These are phyloP conservation scores for Baorangia bicolor DNA, from an alignment of 768 basidiomycete species.

Conservation along the genomic window DNA sequence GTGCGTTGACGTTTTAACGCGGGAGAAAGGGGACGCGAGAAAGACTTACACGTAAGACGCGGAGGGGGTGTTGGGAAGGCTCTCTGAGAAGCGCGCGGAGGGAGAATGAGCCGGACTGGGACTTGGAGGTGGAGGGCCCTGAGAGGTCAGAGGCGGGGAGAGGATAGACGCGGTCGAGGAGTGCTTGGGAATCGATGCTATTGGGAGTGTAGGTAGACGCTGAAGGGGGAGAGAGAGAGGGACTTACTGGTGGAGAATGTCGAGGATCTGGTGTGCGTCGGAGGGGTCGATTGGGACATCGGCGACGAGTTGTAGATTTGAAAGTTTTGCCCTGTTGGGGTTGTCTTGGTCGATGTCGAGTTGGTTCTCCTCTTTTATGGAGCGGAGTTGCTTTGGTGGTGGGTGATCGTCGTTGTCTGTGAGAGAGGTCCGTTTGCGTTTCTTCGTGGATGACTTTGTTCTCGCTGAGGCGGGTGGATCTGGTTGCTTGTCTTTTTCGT, in stretches of 20 bases:
- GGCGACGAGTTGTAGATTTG: constrained; percentile 39
- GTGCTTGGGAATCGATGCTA: constrained; percentile 70
- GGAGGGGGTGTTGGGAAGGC: constrained; percentile 51
- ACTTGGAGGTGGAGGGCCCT: constrained; percentile 41
- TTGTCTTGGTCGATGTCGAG: constrained; percentile 23
- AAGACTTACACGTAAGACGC: constrained; percentile 56
- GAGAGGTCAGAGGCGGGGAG: constrained; percentile 40
- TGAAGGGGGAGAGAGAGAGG: not conserved
- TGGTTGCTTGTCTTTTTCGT: constrained; percentile 29
- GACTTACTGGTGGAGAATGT: constrained; percentile 57
- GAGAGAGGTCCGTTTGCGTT: constrained; percentile 61
- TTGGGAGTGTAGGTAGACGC: not conserved
- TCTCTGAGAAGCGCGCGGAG: constrained; percentile 58
- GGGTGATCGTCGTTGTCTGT: constrained; percentile 47
- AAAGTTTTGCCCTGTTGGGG: constrained; percentile 16
- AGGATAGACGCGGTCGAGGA: constrained; percentile 79
- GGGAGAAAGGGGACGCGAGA: constrained; percentile 12
- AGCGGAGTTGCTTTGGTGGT: constrained; percentile 47
- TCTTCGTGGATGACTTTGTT: constrained; percentile 44
- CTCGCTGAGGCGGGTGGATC: constrained; percentile 29
- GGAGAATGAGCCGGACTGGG: constrained; percentile 39
- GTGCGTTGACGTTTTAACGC: not conserved
- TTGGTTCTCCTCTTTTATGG: constrained; percentile 35
- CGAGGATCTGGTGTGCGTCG: constrained; percentile 55
- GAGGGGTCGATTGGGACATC: constrained; percentile 46